Evolutionary conservation across 1,284 basidiomycete genomes (phyloP).

Genomic region (Chalciporus sp.): DNA sequence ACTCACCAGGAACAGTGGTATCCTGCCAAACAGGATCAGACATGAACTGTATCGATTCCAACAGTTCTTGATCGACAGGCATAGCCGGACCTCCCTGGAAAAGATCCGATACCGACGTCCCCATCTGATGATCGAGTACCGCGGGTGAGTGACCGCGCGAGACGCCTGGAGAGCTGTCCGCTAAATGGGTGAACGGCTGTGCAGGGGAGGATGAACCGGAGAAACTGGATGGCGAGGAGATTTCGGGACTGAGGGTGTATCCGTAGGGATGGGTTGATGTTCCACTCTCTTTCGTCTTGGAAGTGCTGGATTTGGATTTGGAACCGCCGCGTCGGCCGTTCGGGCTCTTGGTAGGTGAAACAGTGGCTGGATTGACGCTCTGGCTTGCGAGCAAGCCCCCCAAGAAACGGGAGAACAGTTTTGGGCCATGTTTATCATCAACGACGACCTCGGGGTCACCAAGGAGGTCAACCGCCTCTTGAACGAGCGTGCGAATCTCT

Average conservation of each 20-base stretch:
- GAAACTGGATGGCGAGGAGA: slow-evolving; percentile 18
- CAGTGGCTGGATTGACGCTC: slow-evolving; percentile 46
- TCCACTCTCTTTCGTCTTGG: slow-evolving; percentile 16
- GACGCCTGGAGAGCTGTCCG: background rate
- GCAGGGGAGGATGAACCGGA: slow-evolving; percentile 21
- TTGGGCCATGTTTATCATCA: slow-evolving; percentile 76
- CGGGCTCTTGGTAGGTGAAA: slow-evolving; percentile 21
- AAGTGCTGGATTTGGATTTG: slow-evolving; percentile 12
- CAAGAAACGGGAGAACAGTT: slow-evolving; percentile 75
- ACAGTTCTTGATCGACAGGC: slow-evolving; percentile 58
- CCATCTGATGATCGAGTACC: background rate
- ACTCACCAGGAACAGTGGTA: slow-evolving; percentile 54
- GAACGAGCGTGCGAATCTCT: slow-evolving; percentile 62
- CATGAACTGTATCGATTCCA: slow-evolving; percentile 62
- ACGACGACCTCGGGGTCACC: slow-evolving; percentile 66
- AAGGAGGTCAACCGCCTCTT: slow-evolving; percentile 65
- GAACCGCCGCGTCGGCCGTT: slow-evolving; percentile 12
- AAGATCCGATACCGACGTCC: slow-evolving; percentile 44
- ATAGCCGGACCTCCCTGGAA: slow-evolving; percentile 46
- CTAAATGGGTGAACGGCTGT: slow-evolving; percentile 11
- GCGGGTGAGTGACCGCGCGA: slow-evolving; percentile 18
- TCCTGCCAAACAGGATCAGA: slow-evolving; percentile 56
- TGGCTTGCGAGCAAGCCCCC: slow-evolving; percentile 64
- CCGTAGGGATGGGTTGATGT: slow-evolving; percentile 15
- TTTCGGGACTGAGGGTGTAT: slow-evolving; percentile 2